Evolutionary conservation across 768 basidiomycete species (phyloP).

Genomic region (Tulasnella sp.): DNA sequence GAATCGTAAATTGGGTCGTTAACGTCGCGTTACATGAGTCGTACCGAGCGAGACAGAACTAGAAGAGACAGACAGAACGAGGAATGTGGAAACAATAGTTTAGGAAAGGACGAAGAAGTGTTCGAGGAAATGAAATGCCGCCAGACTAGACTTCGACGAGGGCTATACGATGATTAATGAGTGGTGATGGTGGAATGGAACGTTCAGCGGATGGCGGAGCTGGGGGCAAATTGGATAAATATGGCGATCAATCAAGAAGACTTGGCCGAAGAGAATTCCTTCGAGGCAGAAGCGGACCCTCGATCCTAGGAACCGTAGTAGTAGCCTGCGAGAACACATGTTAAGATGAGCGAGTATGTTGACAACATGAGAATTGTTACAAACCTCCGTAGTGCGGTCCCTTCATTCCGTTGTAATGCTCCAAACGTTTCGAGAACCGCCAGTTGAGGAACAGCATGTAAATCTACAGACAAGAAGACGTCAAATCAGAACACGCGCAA

Average conservation of each 20-base stretch:
- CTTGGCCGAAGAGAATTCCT: neutral
- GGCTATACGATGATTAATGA: neutral
- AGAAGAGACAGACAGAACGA: constrained; percentile 18
- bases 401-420: constrained; percentile 67
- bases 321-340: constrained; percentile 40
- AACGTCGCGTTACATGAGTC: constrained; percentile 15
- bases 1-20: constrained; percentile 5
- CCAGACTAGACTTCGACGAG: constrained; percentile 1
- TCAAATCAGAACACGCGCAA: constrained; percentile 29
- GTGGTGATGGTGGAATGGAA: neutral
- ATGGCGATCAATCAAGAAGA: neutral
- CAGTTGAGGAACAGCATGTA: constrained; percentile 79
- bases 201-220: neutral
- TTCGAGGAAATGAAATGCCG: constrained; percentile 14
- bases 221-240: constrained; percentile 7
- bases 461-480: constrained; percentile 48
- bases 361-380: constrained; percentile 39
- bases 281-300: neutral
- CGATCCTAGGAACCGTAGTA: constrained; percentile 47
- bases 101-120: neutral
- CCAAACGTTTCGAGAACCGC: constrained; percentile 71
- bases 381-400: constrained; percentile 65
- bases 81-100: constrained; percentile 9
- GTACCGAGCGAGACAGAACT: constrained; percentile 8
- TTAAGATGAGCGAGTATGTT: constrained; percentile 15